A percentile compares a stretch with the other conserved stretches of the same genome.
phyloP scores from a whole-genome alignment of 305 asterid genomes.

The Ruellia speciosa region DNA sequence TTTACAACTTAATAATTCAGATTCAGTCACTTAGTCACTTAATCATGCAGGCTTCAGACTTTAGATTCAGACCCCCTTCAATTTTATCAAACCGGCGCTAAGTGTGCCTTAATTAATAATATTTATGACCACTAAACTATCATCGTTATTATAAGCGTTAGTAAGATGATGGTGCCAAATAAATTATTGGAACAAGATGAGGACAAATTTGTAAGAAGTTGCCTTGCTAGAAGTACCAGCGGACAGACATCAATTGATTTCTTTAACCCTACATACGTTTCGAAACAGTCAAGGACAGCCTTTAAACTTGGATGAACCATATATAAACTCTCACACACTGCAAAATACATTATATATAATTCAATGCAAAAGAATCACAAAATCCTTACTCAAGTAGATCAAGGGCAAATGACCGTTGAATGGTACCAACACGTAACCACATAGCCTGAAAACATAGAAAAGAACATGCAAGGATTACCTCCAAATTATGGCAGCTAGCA shows the following conservation, averaged over 20 bases:
- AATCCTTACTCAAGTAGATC: constrained; percentile 87
- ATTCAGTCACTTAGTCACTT: too few species aligned
- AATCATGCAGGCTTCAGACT: too few species aligned
- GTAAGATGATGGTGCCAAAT: background rate
- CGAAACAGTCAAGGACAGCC: constrained; percentile 11
- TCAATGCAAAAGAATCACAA: constrained; percentile 21
- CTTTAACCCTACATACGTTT: background rate
- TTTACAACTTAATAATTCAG: too few species aligned
- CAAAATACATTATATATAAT: constrained; percentile 10
- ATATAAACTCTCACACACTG: background rate
- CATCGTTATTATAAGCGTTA: background rate
- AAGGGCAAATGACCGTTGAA: constrained; percentile 89
- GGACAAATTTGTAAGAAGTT: background rate
- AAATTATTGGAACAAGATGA: background rate
- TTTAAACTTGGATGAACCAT: constrained; percentile 13
- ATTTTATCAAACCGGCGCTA: too few species aligned
- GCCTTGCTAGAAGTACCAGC: background rate
- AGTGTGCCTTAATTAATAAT: too few species aligned
- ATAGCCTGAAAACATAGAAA: constrained; percentile 58
- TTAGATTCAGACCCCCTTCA: too few species aligned
- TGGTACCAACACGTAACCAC: constrained; percentile 66
- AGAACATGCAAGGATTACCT: constrained; percentile 15
- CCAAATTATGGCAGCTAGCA: constrained; percentile 16
- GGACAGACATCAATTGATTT: background rate
- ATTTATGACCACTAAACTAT: background rate